Percentiles rank a stretch among this genome's conserved stretches.
Evolutionary conservation across 176 grass and related monocot genomes (phyloP).

Genomic region (Musa beccarii): DNA sequence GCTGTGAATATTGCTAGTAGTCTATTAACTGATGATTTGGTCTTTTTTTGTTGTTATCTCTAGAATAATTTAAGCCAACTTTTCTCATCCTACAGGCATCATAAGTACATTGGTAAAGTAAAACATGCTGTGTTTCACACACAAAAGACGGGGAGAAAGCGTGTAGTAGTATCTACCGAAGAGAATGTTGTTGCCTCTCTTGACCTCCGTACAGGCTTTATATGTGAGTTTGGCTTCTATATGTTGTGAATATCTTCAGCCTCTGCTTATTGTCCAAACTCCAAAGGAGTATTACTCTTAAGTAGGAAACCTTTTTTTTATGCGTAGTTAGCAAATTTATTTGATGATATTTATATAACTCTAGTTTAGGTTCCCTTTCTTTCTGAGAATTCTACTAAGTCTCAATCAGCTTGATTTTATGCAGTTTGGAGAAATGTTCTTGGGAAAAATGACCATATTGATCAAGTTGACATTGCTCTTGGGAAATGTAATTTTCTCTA

Average conservation of each 20-base stretch:
- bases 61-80: too few relatives aligned
- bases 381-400: neutral
- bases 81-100: slow-evolving; percentile 51
- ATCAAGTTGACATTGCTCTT: slow-evolving; percentile 77
- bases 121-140: slow-evolving; percentile 93
- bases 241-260: neutral
- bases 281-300: neutral
- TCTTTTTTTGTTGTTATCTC: too few relatives aligned
- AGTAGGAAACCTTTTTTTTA: neutral
- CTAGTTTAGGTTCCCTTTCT: neutral
- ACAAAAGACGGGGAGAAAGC: slow-evolving; percentile 78
- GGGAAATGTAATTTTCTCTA: slow-evolving; percentile 70
- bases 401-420: neutral
- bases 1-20: too few relatives aligned
- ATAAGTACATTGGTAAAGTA: slow-evolving; percentile 96
- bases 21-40: too few relatives aligned
- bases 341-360: neutral
- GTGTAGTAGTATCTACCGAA: slow-evolving; percentile 77
- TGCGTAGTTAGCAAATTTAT: slow-evolving; percentile 5
- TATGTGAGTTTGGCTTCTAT: slow-evolving; percentile 48
- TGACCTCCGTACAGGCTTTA: slow-evolving; percentile 94
- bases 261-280: neutral
- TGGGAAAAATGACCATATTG: slow-evolving; percentile 65
- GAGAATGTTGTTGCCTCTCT: slow-evolving; percentile 98
- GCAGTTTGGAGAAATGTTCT: slow-evolving; percentile 95